Evolutionary conservation across 2,329 filamentous ascomycete genomes (phyloP).

Genomic region (Fusarium illudens): DNA sequence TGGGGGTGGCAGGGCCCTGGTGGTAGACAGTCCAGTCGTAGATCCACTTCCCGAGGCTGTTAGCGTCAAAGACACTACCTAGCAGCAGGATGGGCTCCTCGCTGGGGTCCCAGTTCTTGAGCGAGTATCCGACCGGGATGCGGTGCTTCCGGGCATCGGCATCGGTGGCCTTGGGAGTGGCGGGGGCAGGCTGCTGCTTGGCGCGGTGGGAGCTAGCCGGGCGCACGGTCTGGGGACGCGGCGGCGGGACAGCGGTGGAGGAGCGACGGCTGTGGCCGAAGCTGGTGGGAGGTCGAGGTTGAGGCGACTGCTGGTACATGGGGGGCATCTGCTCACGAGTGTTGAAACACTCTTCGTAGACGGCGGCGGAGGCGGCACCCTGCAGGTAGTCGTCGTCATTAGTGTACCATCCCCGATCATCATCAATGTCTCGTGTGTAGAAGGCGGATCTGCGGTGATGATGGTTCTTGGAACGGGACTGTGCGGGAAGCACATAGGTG

Average conservation of each 20-base stretch:
- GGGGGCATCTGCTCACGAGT: slow-evolving; percentile 45
- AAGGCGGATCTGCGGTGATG: slow-evolving; percentile 47
- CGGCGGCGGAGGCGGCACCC: slow-evolving; percentile 47
- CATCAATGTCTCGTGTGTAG: slow-evolving; percentile 53
- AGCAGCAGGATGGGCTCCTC: slow-evolving; percentile 94
- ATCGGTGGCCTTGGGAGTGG: slow-evolving; percentile 62
- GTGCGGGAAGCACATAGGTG: slow-evolving; percentile 62
- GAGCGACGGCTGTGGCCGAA: slow-evolving; percentile 56
- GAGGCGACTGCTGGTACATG: slow-evolving; percentile 54
- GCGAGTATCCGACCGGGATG: slow-evolving; percentile 89
- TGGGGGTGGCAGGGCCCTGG: slow-evolving; percentile 81
- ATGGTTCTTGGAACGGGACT: slow-evolving; percentile 52
- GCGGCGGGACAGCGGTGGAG: slow-evolving; percentile 60
- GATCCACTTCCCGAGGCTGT: slow-evolving; percentile 98
- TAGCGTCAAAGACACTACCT: slow-evolving; percentile 95
- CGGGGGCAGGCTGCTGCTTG: slow-evolving; percentile 43
- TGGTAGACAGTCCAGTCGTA: slow-evolving; percentile 99
- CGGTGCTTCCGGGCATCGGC: slow-evolving; percentile 69
- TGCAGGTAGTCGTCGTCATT: slow-evolving; percentile 66
- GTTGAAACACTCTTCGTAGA: slow-evolving; percentile 48
- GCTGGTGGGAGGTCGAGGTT: slow-evolving; percentile 51
- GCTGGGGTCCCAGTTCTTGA: slow-evolving; percentile 97
- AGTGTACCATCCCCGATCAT: slow-evolving; percentile 65
- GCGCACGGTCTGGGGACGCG: slow-evolving; percentile 62
- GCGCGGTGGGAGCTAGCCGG: slow-evolving; percentile 47